Percentiles rank a stretch among this genome's conserved stretches.
These are phyloP conservation scores for Wickerhamomyces bovis DNA, from an alignment of 805 yeast species.

Conservation along the genomic window DNA sequence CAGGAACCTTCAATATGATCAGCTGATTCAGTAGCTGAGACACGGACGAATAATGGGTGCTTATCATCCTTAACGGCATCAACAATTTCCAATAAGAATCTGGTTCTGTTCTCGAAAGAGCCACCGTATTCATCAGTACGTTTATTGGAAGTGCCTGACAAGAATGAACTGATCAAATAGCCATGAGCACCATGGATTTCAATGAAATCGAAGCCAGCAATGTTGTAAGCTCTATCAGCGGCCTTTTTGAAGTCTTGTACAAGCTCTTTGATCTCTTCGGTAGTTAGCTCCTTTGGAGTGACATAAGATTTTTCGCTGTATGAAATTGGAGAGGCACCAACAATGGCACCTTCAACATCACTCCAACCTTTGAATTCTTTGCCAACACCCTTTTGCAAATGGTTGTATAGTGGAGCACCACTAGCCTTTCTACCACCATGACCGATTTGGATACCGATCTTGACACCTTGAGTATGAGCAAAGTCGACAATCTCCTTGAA, in stretches of 20 bases:
- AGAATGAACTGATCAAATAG: constrained; percentile 44
- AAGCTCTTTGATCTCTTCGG: constrained; percentile 34
- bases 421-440: constrained; percentile 50
- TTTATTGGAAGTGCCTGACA: constrained; percentile 36
- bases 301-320: constrained; percentile 16
- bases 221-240: constrained; percentile 42
- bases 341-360: constrained; percentile 31
- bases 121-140: constrained; percentile 66
- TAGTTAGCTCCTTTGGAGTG: constrained; percentile 38
- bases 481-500: constrained; percentile 37
- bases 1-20: constrained; percentile 15
- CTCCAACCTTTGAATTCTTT: constrained; percentile 34
- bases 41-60: constrained; percentile 35
- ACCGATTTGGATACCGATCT: constrained; percentile 47
- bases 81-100: constrained; percentile 44
- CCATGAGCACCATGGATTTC: constrained; percentile 63
- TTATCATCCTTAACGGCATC: constrained; percentile 31
- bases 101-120: constrained; percentile 48
- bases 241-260: constrained; percentile 38
- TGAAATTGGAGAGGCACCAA: constrained; percentile 40
- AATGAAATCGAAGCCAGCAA: constrained; percentile 51
- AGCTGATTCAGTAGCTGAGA: constrained; percentile 15
- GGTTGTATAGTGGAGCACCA: constrained; percentile 27
- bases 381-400: constrained; percentile 27
- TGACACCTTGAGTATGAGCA: constrained; percentile 38